Conservation (phyloP, 169 alveolate genomes). For the Plasmodium blacklocki region DNA sequence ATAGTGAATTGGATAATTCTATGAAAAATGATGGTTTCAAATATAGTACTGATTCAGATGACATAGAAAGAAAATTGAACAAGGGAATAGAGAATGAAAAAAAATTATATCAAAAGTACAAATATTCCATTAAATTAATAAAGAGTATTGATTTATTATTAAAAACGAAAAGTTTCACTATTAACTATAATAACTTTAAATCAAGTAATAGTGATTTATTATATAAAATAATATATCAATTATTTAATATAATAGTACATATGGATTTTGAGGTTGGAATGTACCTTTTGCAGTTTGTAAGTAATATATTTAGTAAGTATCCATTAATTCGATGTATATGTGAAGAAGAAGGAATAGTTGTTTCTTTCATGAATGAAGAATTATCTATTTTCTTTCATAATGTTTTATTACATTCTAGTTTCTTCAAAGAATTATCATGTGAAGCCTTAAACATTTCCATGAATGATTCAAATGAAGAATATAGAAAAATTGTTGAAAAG, state of each 20-base stretch:
- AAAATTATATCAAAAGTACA: slow-evolving; percentile 3
- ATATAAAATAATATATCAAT: slow-evolving; percentile 15
- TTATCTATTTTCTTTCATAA: slow-evolving; percentile 53
- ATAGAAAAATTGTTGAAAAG: background rate
- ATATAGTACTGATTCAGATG: background rate
- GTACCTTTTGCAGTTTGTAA: slow-evolving; percentile 14
- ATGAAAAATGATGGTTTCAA: background rate
- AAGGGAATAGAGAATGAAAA: background rate
- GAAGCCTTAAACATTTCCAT: slow-evolving; percentile 36
- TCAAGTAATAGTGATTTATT: slow-evolving; percentile 35
- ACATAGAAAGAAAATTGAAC: background rate
- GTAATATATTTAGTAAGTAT: slow-evolving; percentile 5
- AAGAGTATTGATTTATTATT: slow-evolving; percentile 44
- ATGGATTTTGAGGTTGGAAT: slow-evolving; percentile 48
- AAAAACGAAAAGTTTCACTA: slow-evolving; percentile 49
- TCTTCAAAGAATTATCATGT: slow-evolving; percentile 34
- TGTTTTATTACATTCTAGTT: slow-evolving; percentile 18
- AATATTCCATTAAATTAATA: slow-evolving; percentile 28
- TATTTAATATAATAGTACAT: slow-evolving; percentile 36
- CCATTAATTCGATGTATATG: slow-evolving; percentile 41
- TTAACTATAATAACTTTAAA: slow-evolving; percentile 28
- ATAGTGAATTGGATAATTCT: background rate
- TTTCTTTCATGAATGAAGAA: slow-evolving; percentile 25
- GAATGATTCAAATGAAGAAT: slow-evolving; percentile 42
- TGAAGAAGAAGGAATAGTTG: slow-evolving; percentile 47